Conservation (phyloP, 75 land plant genomes). For the Pseudotsuga menziesii region DNA sequence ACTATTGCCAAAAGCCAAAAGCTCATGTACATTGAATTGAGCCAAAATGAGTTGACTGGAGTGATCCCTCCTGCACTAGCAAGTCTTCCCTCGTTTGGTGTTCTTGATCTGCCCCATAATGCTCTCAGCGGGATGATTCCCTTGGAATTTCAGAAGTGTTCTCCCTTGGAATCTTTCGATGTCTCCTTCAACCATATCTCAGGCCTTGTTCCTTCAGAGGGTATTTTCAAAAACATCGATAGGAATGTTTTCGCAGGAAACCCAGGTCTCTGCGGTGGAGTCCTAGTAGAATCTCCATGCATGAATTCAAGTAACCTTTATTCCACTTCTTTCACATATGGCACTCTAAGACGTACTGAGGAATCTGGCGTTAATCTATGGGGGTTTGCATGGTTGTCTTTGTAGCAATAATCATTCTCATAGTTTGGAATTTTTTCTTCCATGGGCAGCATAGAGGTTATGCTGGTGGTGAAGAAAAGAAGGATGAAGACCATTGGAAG, state of each 20-base stretch:
- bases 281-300: constrained; percentile 38
- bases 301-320: constrained; percentile 17
- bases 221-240: constrained; percentile 49
- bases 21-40: constrained; percentile 42
- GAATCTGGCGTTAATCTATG: constrained; percentile 19
- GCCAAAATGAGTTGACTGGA: constrained; percentile 56
- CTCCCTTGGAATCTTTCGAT: constrained; percentile 62
- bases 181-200: constrained; percentile 66
- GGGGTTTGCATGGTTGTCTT: constrained; percentile 24
- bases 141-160: constrained; percentile 40
- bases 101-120: constrained; percentile 58
- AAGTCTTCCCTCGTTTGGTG: constrained; percentile 47
- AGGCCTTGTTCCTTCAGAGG: constrained; percentile 51
- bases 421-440: constrained; percentile 23
- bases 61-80: constrained; percentile 66
- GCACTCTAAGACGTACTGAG: constrained; percentile 15
- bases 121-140: constrained; percentile 62
- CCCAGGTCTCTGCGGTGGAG: constrained; percentile 55
- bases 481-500: constrained; percentile 19
- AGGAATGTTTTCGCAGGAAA: constrained; percentile 48
- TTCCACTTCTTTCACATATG: neutral
- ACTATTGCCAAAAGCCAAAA: constrained; percentile 45
- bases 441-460: constrained; percentile 19
- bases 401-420: constrained; percentile 15
- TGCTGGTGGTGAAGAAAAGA: neutral